Evolutionary conservation across 164 flowering plant genomes (phyloP).

Genomic region (Liquidambar formosana): DNA sequence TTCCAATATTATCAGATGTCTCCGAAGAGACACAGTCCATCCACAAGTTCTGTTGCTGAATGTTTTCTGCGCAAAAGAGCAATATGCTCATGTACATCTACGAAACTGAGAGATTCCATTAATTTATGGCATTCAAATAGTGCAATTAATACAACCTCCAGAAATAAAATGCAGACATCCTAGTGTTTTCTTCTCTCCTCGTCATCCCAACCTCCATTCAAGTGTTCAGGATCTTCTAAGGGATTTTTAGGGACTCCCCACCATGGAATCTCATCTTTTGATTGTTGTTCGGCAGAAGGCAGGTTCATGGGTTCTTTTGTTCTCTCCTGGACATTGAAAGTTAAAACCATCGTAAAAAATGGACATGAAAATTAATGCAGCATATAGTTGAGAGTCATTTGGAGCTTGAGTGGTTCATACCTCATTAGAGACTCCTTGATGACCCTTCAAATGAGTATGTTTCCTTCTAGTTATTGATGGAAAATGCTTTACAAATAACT

Average conservation of each 20-base stretch:
- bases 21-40: no score
- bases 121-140: not conserved
- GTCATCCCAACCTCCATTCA: slow-evolving; percentile 35
- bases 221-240: slow-evolving; percentile 26
- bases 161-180: not conserved
- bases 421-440: slow-evolving; percentile 27
- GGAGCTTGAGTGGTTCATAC: slow-evolving; percentile 19
- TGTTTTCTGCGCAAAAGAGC: no score
- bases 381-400: not conserved
- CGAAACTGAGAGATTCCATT: not conserved
- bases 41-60: no score
- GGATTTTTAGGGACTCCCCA: slow-evolving; percentile 40
- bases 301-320: slow-evolving; percentile 26
- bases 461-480: no score
- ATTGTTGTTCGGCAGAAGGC: slow-evolving; percentile 47
- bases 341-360: slow-evolving; percentile 5
- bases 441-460: no score
- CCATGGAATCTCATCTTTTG: slow-evolving; percentile 35
- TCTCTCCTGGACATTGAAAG: slow-evolving; percentile 26
- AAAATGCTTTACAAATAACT: slow-evolving; percentile 45
- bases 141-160: not conserved
- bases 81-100: not conserved
- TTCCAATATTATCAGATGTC: no score
- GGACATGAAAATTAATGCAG: not conserved
- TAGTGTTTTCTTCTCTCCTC: slow-evolving; percentile 29